These are phyloP conservation scores for Colletotrichum orbiculare DNA, from an alignment of 2,329 filamentous ascomycete species.

Conservation along the genomic window DNA sequence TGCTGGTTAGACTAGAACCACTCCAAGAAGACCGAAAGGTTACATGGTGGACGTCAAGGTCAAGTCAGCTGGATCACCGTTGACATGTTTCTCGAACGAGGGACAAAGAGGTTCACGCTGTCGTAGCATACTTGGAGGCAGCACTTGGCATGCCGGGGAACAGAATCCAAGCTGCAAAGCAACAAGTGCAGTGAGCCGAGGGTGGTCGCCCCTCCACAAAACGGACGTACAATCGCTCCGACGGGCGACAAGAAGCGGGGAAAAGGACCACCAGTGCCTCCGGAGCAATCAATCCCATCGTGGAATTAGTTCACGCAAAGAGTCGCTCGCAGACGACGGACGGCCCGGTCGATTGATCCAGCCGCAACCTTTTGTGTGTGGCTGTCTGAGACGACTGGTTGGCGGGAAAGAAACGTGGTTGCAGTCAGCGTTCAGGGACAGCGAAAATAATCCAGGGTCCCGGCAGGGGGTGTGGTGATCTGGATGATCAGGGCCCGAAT, in stretches of 20 bases:
- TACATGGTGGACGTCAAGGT: not conserved
- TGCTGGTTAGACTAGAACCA: too few relatives aligned
- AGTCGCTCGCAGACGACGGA: not conserved
- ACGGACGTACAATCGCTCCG: too few relatives aligned
- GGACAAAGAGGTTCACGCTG: constrained; percentile 11
- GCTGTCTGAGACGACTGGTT: constrained; percentile 1
- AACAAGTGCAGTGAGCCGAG: constrained; percentile 9
- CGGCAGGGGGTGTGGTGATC: constrained; percentile 19
- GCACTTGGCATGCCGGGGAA: not conserved
- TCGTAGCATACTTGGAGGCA: not conserved
- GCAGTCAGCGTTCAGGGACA: not conserved
- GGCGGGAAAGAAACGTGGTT: constrained; percentile 13
- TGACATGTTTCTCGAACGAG: not conserved
- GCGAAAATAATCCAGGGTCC: constrained; percentile 29
- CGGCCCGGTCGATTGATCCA: not conserved
- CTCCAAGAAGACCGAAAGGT: not conserved
- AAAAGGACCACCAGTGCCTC: constrained; percentile 1
- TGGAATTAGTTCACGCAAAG: not conserved
- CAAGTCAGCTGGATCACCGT: not conserved
- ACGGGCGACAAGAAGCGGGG: not conserved
- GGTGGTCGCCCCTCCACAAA: constrained; percentile 6
- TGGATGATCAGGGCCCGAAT: constrained; percentile 29
- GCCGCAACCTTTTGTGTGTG: constrained; percentile 1
- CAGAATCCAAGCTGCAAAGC: constrained; percentile 10
- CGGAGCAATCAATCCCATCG: constrained; percentile 8